Percentiles rank a stretch among this genome's conserved stretches.
Evolutionary conservation across 306 rosid species (phyloP).

Genomic region (Pyrus communis): DNA sequence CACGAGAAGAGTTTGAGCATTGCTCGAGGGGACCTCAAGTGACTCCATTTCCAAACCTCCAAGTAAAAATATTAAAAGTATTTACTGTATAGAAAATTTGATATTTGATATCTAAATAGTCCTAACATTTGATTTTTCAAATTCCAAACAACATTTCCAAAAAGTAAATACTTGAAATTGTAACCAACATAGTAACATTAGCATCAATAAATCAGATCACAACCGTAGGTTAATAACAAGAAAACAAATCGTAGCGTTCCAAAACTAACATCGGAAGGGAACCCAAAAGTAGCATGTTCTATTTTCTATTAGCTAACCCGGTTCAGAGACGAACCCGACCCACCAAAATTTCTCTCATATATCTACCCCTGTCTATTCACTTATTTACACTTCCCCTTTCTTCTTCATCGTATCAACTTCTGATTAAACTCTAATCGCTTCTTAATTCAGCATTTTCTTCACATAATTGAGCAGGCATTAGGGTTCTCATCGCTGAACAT

Average conservation of each 20-base stretch:
- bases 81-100: no score
- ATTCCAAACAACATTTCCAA: not conserved
- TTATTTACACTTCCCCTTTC: slow-evolving; percentile 21
- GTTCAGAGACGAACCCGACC: not conserved
- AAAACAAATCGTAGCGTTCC: not conserved
- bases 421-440: no score
- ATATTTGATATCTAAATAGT: no score
- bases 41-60: no score
- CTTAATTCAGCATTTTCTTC: slow-evolving; percentile 12
- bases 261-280: not conserved
- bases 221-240: not conserved
- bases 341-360: slow-evolving; percentile 7
- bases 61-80: no score
- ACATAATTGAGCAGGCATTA: slow-evolving; percentile 70
- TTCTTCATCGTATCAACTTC: not conserved
- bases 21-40: no score
- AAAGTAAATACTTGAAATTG: not conserved
- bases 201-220: not conserved
- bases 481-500: slow-evolving; percentile 87
- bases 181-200: not conserved
- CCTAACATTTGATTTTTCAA: no score
- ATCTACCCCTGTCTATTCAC: slow-evolving; percentile 16
- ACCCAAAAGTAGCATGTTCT: not conserved
- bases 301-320: not conserved
- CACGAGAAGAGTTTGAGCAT: no score